Evolutionary conservation across 768 basidiomycete genomes (phyloP), one percentile per base, ranked within the genome.

Genomic region (Lactarius quietus): DNA sequence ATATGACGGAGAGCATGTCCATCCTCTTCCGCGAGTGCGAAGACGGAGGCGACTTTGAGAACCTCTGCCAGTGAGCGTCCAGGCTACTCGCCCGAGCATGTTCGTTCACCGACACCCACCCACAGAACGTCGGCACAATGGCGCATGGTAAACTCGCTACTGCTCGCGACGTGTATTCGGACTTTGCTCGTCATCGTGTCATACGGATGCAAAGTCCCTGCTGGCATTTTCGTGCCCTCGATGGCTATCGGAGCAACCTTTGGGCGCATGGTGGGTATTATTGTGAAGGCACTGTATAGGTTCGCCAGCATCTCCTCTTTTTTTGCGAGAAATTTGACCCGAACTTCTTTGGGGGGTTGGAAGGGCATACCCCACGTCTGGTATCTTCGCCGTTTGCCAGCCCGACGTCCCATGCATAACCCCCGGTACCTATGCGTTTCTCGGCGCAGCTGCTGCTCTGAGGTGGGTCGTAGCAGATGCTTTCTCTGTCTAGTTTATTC

Each of bases 231-330:
- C 70, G 93, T 99, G 0, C 97, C 97, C 2, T 97, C 95, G 3
- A 98, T 99, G 97, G 97, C 96, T 1, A 88, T 98, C 62, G 97
- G 97, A 43, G 97, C 97, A 4, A 90, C 93, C 0, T 98, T 98
- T 72, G 97, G 97, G 2, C 82, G 97, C 43, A 97, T 98, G 94
- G 79, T 99, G 20, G 97, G 97, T 1, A 98, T 98, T 66, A 82
- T 97, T 68, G 95, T 98, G 36, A 96, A 97, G 76, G 95, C 95
- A 0, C 81, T 97, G 76, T 88, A 96, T 74, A 82, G 81, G 95
- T 90, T 67, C 71, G 82, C 72, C 17, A n/a, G n/a, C n/a, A 9
- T 12, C 5, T 43, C 35, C 15, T 36, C 26, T 8, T 20, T 17
- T 51, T 28, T 14, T 18, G 31, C 67, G 17, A 23, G 33, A 57